phyloP scores from a whole-genome alignment of 805 yeast genomes.

The Vanderwaltozyma verrucispora region DNA sequence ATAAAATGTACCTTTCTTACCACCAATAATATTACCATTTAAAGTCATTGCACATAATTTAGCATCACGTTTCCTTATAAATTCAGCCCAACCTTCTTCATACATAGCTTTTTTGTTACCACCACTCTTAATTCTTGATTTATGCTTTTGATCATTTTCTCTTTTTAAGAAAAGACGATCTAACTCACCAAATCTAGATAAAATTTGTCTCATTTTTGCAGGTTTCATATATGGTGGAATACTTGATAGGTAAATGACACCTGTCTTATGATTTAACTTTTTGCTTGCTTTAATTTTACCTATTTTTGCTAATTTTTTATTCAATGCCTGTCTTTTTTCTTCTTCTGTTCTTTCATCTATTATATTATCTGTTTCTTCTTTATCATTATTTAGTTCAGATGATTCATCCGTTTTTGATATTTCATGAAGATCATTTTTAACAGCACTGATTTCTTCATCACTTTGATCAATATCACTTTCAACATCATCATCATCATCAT shows the following conservation, averaged over 20 bases:
- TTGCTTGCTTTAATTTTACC: constrained; percentile 35
- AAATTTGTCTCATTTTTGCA: constrained; percentile 69
- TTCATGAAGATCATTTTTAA: constrained; percentile 5
- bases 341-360: constrained; percentile 13
- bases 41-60: constrained; percentile 77
- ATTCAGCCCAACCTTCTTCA: constrained; percentile 97
- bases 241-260: constrained; percentile 85
- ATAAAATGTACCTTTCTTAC: constrained; percentile 81
- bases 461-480: background rate
- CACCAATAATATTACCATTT: constrained; percentile 86
- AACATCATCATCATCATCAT: constrained; percentile 12
- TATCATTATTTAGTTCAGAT: constrained; percentile 12
- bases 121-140: constrained; percentile 67
- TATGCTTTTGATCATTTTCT: constrained; percentile 58
- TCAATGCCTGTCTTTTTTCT: constrained; percentile 24
- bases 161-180: constrained; percentile 82
- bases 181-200: constrained; percentile 76
- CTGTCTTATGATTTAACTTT: constrained; percentile 55
- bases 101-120: constrained; percentile 84
- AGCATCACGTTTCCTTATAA: constrained; percentile 71
- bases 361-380: constrained; percentile 7
- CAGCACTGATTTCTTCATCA: constrained; percentile 6
- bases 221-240: constrained; percentile 98
- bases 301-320: constrained; percentile 45
- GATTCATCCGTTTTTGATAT: constrained; percentile 11